These are phyloP conservation scores for Metarhizium anisopliae DNA, from an alignment of 2,329 filamentous ascomycete genomes.

Conservation along the genomic window DNA sequence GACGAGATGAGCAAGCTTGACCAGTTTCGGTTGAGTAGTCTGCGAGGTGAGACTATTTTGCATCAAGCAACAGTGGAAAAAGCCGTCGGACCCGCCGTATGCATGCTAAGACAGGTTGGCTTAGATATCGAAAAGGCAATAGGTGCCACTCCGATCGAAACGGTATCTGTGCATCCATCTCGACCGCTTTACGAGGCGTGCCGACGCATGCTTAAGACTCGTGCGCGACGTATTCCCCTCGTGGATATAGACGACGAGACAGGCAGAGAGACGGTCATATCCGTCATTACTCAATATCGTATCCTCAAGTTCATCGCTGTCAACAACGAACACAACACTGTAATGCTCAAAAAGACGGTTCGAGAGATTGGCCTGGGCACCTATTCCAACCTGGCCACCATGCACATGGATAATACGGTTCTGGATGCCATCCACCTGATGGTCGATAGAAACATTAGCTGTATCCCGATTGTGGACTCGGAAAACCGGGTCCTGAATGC, in stretches of 20 bases:
- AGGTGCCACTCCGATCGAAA: slow-evolving; percentile 83
- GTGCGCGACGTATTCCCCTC: slow-evolving; percentile 85
- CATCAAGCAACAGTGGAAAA: background rate
- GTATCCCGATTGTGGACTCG: slow-evolving; percentile 82
- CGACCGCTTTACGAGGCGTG: slow-evolving; percentile 91
- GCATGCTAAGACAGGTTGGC: slow-evolving; percentile 9
- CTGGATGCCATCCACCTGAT: slow-evolving; percentile 91
- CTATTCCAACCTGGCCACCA: slow-evolving; percentile 71
- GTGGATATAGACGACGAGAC: slow-evolving; percentile 95
- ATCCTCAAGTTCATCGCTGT: slow-evolving; percentile 98
- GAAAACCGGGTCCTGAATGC: slow-evolving; percentile 78
- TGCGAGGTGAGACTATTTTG: slow-evolving; percentile 57
- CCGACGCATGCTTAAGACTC: slow-evolving; percentile 85
- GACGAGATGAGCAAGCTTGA: slow-evolving; percentile 85
- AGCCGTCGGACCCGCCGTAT: background rate
- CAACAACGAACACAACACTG: slow-evolving; percentile 77
- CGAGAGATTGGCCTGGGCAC: slow-evolving; percentile 78
- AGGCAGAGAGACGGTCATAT: slow-evolving; percentile 82
- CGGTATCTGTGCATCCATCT: slow-evolving; percentile 88
- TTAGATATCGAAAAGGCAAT: slow-evolving; percentile 92
- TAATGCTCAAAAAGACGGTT: slow-evolving; percentile 79
- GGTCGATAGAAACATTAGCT: slow-evolving; percentile 88
- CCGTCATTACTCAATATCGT: slow-evolving; percentile 94
- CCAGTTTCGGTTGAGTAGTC: slow-evolving; percentile 83
- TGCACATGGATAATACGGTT: slow-evolving; percentile 81